phyloP scores from a whole-genome alignment of 805 yeast species.

The Suhomyces sp. region DNA sequence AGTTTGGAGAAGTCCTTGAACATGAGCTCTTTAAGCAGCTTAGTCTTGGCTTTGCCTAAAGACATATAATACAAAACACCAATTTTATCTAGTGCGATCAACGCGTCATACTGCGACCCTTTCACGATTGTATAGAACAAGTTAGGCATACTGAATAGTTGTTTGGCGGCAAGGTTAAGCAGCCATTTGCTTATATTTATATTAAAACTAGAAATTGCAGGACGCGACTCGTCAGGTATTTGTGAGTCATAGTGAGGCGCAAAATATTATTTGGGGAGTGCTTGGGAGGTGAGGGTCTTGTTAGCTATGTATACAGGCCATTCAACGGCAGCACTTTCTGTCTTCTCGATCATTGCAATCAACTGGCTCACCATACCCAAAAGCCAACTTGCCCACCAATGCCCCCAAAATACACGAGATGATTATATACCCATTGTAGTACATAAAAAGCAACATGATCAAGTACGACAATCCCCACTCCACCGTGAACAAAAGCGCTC shows the following conservation, averaged over 20 bases:
- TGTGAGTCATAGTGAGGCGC: neutral
- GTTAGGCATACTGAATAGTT: neutral
- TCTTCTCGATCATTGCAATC: slow-evolving; percentile 18
- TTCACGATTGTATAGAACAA: slow-evolving; percentile 13
- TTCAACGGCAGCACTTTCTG: slow-evolving; percentile 21
- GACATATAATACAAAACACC: slow-evolving; percentile 22
- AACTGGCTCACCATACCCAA: slow-evolving; percentile 46
- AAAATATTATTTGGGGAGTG: neutral
- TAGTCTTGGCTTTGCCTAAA: slow-evolving; percentile 11
- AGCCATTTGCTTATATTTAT: neutral
- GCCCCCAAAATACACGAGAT: slow-evolving; percentile 64
- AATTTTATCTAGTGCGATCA: slow-evolving; percentile 14
- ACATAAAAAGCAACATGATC: slow-evolving; percentile 72
- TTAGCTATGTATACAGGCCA: no score
- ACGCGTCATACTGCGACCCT: slow-evolving; percentile 8
- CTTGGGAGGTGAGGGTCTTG: no score
- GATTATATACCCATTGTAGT: slow-evolving; percentile 67
- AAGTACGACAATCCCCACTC: slow-evolving; percentile 66
- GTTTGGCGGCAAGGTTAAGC: neutral
- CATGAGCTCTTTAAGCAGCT: slow-evolving; percentile 7
- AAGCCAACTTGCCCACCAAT: slow-evolving; percentile 53
- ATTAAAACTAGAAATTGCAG: no score
- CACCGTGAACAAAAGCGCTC: slow-evolving; percentile 49
- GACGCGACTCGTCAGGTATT: neutral
- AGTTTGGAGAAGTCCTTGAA: slow-evolving; percentile 12